These are phyloP conservation scores for Vaucheria bursata DNA, from an alignment of 352 stramenopile species.

Conservation along the genomic window DNA sequence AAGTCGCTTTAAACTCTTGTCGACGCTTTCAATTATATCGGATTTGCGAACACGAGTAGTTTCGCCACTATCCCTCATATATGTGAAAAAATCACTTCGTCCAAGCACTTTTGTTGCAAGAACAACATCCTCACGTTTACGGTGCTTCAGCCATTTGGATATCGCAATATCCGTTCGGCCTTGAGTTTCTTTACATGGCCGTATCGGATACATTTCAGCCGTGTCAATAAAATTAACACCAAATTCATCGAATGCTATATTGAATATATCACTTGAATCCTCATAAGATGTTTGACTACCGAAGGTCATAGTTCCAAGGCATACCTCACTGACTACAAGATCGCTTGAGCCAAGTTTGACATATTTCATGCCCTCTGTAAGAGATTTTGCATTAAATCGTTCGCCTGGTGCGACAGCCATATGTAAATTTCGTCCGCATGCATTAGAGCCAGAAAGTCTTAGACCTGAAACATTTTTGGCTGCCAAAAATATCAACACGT, in stretches of 20 bases:
- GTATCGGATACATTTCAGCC: conserved; percentile 69
- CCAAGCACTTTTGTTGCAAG: conserved; percentile 58
- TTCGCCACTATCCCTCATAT: conserved; percentile 51
- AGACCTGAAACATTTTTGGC: too few relatives aligned
- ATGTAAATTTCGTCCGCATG: too few relatives aligned
- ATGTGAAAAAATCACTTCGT: conserved; percentile 53
- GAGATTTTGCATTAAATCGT: too few relatives aligned
- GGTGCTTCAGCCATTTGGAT: conserved; percentile 56
- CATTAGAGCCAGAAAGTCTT: too few relatives aligned
- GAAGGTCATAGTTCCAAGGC: conserved; percentile 61
- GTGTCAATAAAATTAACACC: conserved; percentile 77
- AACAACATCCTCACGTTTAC: conserved; percentile 43
- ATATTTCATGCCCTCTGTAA: conserved; percentile 26
- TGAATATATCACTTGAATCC: conserved; percentile 60
- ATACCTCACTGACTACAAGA: conserved; percentile 63
- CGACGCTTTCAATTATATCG: conserved; percentile 63
- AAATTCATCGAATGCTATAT: conserved; percentile 60
- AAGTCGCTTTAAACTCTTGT: conserved; percentile 59
- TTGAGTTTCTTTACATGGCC: conserved; percentile 53
- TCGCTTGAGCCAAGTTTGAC: conserved; percentile 58
- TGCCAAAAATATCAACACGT: too few relatives aligned
- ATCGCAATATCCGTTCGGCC: conserved; percentile 56
- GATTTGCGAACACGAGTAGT: conserved; percentile 51
- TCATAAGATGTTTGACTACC: conserved; percentile 63
- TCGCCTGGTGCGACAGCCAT: too few relatives aligned